Percentiles rank a stretch among this genome's conserved stretches.
phyloP scores from a whole-genome alignment of 768 basidiomycete genomes.

The Gloeopeniophorella convolvens region DNA sequence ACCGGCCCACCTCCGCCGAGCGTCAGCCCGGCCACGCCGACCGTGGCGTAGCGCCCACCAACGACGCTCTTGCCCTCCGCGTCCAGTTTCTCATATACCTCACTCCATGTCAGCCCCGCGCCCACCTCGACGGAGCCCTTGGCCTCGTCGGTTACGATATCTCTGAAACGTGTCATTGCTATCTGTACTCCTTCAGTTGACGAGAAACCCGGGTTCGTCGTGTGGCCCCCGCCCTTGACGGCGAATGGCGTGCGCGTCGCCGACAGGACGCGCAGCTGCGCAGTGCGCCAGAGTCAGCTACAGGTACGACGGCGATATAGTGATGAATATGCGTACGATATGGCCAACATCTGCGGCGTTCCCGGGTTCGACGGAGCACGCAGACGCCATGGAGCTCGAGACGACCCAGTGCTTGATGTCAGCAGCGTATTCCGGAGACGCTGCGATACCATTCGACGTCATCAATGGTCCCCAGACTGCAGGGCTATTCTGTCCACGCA shows the following conservation, averaged over 20 bases:
- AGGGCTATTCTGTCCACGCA: no score
- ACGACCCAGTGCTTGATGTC: conserved; percentile 13
- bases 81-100: conserved; percentile 20
- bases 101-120: conserved; percentile 23
- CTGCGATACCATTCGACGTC: no score
- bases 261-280: background rate
- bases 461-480: no score
- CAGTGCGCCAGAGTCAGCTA: background rate
- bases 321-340: conserved; percentile 1
- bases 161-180: conserved; percentile 18
- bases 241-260: no score
- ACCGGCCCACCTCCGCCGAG: conserved; percentile 20
- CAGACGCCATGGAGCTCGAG: background rate
- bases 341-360: conserved; percentile 12
- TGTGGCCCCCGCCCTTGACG: conserved; percentile 24
- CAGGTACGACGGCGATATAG: background rate
- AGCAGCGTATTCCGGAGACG: background rate
- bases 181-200: conserved; percentile 24
- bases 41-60: conserved; percentile 20
- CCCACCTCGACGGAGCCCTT: conserved; percentile 12
- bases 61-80: conserved; percentile 17
- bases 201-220: conserved; percentile 21
- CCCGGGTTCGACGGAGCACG: conserved; percentile 16
- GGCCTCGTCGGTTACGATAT: conserved; percentile 4
- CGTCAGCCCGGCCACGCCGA: conserved; percentile 21